A percentile compares a stretch with the other conserved stretches of the same genome.
Evolutionary conservation across 805 yeast genomes (phyloP).

Genomic region (Tetrapisispora fleetii): DNA sequence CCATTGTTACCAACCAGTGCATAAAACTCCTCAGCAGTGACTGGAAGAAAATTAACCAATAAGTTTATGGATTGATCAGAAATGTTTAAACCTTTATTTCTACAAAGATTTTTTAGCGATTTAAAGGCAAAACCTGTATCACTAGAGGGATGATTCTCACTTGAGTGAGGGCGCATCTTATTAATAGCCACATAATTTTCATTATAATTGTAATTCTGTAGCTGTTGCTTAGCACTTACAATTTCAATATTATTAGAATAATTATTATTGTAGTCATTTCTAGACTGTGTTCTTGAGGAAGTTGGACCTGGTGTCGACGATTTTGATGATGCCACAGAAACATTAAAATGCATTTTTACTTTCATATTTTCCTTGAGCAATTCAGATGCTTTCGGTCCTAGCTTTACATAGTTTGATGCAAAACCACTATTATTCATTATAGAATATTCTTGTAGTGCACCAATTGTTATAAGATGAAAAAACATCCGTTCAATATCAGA

Average conservation of each 20-base stretch:
- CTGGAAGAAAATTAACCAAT: conserved; percentile 20
- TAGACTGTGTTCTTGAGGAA: neutral
- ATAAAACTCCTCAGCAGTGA: conserved; percentile 17
- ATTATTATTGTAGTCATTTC: neutral
- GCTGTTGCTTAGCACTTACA: conserved; percentile 10
- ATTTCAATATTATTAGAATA: conserved; percentile 1
- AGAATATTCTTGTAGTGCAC: conserved; percentile 60
- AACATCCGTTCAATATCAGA: conserved; percentile 74
- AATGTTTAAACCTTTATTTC: conserved; percentile 13
- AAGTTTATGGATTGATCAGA: conserved; percentile 20
- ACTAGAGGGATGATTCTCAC: conserved; percentile 7
- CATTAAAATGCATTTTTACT: conserved; percentile 44
- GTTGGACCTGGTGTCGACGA: conserved; percentile 8
- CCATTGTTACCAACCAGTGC: conserved; percentile 15
- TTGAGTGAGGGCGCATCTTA: conserved; percentile 6
- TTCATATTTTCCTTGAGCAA: conserved; percentile 37
- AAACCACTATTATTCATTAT: conserved; percentile 68
- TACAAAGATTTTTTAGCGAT: conserved; percentile 17
- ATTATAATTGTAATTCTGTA: conserved; percentile 7
- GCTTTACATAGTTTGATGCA: conserved; percentile 62
- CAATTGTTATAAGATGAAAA: conserved; percentile 61
- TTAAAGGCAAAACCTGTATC: conserved; percentile 19
- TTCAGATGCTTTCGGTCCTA: conserved; percentile 46
- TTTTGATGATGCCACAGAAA: conserved; percentile 12
- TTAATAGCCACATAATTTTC: conserved; percentile 2